phyloP scores from a whole-genome alignment of 1,139 yeast genomes.

The Saccharomyces pastorianus region DNA sequence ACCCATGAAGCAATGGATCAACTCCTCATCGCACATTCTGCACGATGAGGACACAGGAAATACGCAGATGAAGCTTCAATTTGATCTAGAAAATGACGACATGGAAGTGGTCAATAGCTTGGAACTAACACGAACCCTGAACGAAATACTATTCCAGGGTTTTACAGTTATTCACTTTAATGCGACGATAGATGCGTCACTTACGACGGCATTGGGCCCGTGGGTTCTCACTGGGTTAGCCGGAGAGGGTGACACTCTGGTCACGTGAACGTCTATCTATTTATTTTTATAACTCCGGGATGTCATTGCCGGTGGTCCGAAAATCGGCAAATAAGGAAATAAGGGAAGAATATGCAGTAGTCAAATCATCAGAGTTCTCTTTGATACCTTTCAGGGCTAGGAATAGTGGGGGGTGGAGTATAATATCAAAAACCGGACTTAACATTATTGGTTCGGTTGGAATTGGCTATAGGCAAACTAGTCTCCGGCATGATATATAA shows the following conservation, averaged over 20 bases:
- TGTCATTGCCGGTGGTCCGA: background rate
- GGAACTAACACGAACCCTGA: slow-evolving; percentile 32
- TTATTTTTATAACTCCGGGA: background rate
- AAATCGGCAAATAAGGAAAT: background rate
- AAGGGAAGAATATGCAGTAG: background rate
- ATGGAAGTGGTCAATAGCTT: slow-evolving; percentile 29
- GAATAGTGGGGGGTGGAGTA: background rate
- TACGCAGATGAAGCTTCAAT: slow-evolving; percentile 20
- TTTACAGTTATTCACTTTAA: slow-evolving; percentile 28
- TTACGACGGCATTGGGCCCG: background rate
- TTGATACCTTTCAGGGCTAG: background rate
- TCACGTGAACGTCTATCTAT: background rate
- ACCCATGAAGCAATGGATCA: slow-evolving; percentile 33
- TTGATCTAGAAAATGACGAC: slow-evolving; percentile 31
- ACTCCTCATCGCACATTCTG: slow-evolving; percentile 28
- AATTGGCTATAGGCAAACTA: background rate
- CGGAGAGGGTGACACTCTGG: background rate
- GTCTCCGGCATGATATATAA: background rate
- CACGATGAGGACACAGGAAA: slow-evolving; percentile 15
- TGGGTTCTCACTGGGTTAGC: background rate
- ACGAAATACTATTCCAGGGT: slow-evolving; percentile 33
- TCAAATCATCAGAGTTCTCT: background rate
- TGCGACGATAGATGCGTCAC: background rate
- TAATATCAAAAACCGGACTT: background rate
- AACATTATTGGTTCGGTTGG: background rate